Evolutionary conservation across 768 basidiomycete genomes (phyloP).

Genomic region (Boletus sp.): DNA sequence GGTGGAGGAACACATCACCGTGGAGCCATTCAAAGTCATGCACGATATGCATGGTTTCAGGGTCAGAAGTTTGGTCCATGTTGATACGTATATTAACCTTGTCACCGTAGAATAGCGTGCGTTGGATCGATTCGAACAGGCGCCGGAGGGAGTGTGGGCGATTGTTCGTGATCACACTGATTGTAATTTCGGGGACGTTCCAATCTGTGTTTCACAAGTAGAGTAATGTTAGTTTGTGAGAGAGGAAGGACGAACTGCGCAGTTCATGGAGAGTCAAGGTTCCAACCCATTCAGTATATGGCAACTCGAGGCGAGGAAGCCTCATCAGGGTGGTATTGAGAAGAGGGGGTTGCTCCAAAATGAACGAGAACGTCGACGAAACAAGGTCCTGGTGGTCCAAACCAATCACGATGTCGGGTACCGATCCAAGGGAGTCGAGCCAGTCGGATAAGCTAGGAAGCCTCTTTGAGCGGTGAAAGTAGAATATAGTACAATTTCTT

Average conservation of each 20-base stretch:
- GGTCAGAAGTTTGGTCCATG: slow-evolving; percentile 72
- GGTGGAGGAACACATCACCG: slow-evolving; percentile 61
- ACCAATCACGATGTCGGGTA: slow-evolving; percentile 36
- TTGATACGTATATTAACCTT: slow-evolving; percentile 62
- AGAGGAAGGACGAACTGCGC: slow-evolving; percentile 17
- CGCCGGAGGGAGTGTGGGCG: slow-evolving; percentile 70
- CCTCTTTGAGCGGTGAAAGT: slow-evolving; percentile 14
- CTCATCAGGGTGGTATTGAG: slow-evolving; percentile 38
- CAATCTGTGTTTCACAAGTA: slow-evolving; percentile 52
- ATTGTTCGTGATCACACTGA: slow-evolving; percentile 76
- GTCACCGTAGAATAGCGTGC: slow-evolving; percentile 68
- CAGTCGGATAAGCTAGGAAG: slow-evolving; percentile 25
- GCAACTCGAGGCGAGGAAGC: slow-evolving; percentile 49
- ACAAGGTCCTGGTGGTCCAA: slow-evolving; percentile 31
- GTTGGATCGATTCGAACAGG: slow-evolving; percentile 58
- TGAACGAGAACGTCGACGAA: slow-evolving; percentile 19
- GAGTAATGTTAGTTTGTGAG: slow-evolving; percentile 1
- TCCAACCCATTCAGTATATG: slow-evolving; percentile 60
- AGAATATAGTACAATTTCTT: slow-evolving; percentile 18
- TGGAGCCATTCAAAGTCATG: slow-evolving; percentile 56
- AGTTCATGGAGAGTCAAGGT: slow-evolving; percentile 54
- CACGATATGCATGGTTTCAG: slow-evolving; percentile 53
- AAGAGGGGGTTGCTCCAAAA: slow-evolving; percentile 20
- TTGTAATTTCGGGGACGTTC: slow-evolving; percentile 65
- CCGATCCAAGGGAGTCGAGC: slow-evolving; percentile 28